Conservation (phyloP, 371 early-diverging fungal genomes). For the Syncephalastrum monosporum region DNA sequence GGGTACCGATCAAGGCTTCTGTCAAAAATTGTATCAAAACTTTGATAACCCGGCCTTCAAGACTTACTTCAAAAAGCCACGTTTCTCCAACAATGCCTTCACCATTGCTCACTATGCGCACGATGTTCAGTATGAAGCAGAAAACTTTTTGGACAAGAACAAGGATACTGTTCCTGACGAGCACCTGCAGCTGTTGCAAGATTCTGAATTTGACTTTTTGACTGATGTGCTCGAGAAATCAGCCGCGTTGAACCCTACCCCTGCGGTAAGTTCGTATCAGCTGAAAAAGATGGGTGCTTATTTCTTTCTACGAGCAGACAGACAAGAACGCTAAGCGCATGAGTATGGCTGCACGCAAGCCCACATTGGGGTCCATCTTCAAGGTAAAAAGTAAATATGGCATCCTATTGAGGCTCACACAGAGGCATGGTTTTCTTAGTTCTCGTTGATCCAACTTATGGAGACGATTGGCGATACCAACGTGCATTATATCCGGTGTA, state of each 20-base stretch:
- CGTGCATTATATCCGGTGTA: conserved; percentile 97
- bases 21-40: conserved; percentile 77
- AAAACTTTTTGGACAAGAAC: conserved; percentile 98
- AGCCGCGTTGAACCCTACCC: conserved; percentile 39
- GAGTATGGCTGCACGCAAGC: conserved; percentile 67
- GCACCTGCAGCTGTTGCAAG: conserved; percentile 68
- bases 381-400: conserved; percentile 55
- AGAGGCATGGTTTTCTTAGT: conserved; percentile 16
- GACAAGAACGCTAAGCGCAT: conserved; percentile 48
- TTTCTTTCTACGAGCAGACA: conserved; percentile 15
- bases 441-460: conserved; percentile 88
- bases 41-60: conserved; percentile 65
- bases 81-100: conserved; percentile 82
- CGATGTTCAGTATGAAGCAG: conserved; percentile 86
- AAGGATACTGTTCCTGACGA: conserved; percentile 98
- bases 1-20: conserved; percentile 73
- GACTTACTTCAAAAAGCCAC: conserved; percentile 88
- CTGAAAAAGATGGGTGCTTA: not conserved
- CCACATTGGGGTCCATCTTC: conserved; percentile 87
- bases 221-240: conserved; percentile 60
- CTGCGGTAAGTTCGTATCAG: conserved; percentile 10
- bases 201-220: conserved; percentile 71
- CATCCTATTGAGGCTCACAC: not conserved
- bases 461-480: conserved; percentile 90
- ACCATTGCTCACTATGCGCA: conserved; percentile 91